Conservation (phyloP, 2,329 filamentous ascomycete genomes). For the Diaporthe sp. region DNA sequence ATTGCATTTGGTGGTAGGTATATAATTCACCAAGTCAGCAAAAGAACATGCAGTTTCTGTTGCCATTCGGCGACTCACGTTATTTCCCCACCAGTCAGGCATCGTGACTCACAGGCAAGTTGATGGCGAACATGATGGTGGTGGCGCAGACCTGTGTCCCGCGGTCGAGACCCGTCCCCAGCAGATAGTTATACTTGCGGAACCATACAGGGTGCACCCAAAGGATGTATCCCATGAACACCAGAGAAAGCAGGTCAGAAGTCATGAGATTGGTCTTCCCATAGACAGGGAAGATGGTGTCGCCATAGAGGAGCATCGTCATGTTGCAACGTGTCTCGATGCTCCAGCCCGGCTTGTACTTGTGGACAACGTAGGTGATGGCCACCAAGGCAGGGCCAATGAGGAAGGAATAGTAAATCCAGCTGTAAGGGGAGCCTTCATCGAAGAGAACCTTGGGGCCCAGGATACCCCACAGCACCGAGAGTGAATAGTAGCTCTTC, state of each 20-base stretch:
- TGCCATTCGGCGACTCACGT: slow-evolving; percentile 31
- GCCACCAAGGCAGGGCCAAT: slow-evolving; percentile 42
- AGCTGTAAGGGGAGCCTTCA: slow-evolving; percentile 39
- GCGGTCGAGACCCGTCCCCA: slow-evolving; percentile 51
- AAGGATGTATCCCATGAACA: slow-evolving; percentile 46
- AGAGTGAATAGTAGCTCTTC: slow-evolving; percentile 44
- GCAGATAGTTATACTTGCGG: slow-evolving; percentile 55
- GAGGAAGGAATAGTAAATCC: slow-evolving; percentile 45
- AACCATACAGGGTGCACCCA: slow-evolving; percentile 49
- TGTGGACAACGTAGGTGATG: slow-evolving; percentile 41
- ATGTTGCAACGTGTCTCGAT: slow-evolving; percentile 43
- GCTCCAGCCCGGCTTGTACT: slow-evolving; percentile 42
- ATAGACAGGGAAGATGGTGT: slow-evolving; percentile 41
- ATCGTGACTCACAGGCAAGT: slow-evolving; percentile 41
- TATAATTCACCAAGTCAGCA: not conserved
- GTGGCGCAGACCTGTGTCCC: slow-evolving; percentile 44
- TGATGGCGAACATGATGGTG: slow-evolving; percentile 43
- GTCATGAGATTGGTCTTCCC: slow-evolving; percentile 44
- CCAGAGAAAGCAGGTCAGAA: slow-evolving; percentile 38
- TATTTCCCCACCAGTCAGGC: slow-evolving; percentile 46
- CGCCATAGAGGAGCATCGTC: slow-evolving; percentile 43
- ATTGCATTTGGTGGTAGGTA: slow-evolving; percentile 38
- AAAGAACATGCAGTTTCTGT: not conserved
- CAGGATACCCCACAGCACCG: slow-evolving; percentile 49
- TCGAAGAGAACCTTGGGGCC: slow-evolving; percentile 45